These are phyloP conservation scores for Starmera pachycereana DNA, from an alignment of 805 yeast species.

Conservation along the genomic window DNA sequence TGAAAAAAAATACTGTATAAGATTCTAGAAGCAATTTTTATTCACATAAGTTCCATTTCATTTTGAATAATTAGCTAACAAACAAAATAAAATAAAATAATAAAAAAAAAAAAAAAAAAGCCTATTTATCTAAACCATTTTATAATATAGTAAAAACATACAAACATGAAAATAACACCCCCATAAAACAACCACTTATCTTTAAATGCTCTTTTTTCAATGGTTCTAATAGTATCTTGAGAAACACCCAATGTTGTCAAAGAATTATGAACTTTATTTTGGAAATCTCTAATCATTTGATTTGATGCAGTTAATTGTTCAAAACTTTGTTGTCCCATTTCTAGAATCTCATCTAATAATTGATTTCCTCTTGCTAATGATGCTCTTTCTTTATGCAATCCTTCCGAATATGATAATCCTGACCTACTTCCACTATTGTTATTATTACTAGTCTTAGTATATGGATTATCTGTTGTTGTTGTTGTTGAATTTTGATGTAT, in stretches of 20 bases:
- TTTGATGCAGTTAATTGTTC: slow-evolving; percentile 84
- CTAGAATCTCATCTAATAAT: slow-evolving; percentile 82
- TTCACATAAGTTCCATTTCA: no score
- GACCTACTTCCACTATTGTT: slow-evolving; percentile 27
- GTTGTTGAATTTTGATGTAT: slow-evolving; percentile 2
- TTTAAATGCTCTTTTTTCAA: slow-evolving; percentile 73
- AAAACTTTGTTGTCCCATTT: slow-evolving; percentile 78
- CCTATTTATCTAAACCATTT: slow-evolving; percentile 44
- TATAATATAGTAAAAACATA: slow-evolving; percentile 57
- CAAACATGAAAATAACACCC: slow-evolving; percentile 51
- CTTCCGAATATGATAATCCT: slow-evolving; percentile 41
- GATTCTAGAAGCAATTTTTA: no score
- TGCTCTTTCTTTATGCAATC: slow-evolving; percentile 58
- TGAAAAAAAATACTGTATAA: no score
- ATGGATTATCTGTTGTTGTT: slow-evolving; percentile 12
- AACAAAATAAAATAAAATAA: no score
- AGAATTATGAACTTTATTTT: slow-evolving; percentile 51
- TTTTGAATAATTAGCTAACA: no score
- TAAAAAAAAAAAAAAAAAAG: no score
- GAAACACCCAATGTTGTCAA: slow-evolving; percentile 82
- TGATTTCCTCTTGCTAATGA: slow-evolving; percentile 59
- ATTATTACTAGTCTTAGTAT: slow-evolving; percentile 1
- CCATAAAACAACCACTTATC: slow-evolving; percentile 84
- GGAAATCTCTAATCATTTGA: slow-evolving; percentile 53
- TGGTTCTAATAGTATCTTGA: slow-evolving; percentile 66